Evolutionary conservation across 495 filamentous ascomycete species (phyloP), one percentile per base, ranked within the genome.

Genomic region (Neurospora sp.): DNA sequence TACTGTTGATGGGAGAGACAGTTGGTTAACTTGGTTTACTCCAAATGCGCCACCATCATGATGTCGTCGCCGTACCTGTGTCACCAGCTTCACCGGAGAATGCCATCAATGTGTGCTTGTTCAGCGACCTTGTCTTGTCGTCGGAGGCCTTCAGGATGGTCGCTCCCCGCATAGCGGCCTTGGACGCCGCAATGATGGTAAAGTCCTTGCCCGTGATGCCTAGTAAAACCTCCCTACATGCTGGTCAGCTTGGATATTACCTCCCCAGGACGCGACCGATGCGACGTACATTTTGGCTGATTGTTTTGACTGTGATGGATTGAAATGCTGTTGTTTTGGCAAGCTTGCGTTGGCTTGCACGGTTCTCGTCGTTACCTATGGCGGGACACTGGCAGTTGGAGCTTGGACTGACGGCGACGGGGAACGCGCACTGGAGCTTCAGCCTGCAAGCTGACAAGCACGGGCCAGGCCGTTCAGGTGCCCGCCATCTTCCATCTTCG

Each of bases 191-290:
- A 81, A 99, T 87, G 87, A 99, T 90, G 85, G 94, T 94, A 84
- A 97, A 99, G 88, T 99, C 96, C 87, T 95, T 96, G 85, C 96
- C 96, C 44, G 96, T 97, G 82, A 99, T 96, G 73, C 96, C 96
- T 73, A 99, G 89, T 83, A 99, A 87, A 82, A 98, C 93, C 90
- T 99, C 96, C 96, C 94, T 99, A 66, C 31, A 71, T 73, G 23
- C 4, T 69, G 59, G 42, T 72, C 48, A 72, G 54, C 23, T 31
- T 76, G 39, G 75, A 35, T 23, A 39, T 39, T 1, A 54, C 44
- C n/a, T 72, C 31, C 1, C n/a, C 38, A 35, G 4, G 1, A 35
- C 16, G 11, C 5, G 42, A 69, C 20, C 31, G 70, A 70, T 69
- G 14, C 23, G 54, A 59, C 78, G 8, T 78, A 83, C 82, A 83